These are phyloP conservation scores for Epichloe sylvatica DNA, from an alignment of 2,329 filamentous ascomycete genomes.

Conservation along the genomic window DNA sequence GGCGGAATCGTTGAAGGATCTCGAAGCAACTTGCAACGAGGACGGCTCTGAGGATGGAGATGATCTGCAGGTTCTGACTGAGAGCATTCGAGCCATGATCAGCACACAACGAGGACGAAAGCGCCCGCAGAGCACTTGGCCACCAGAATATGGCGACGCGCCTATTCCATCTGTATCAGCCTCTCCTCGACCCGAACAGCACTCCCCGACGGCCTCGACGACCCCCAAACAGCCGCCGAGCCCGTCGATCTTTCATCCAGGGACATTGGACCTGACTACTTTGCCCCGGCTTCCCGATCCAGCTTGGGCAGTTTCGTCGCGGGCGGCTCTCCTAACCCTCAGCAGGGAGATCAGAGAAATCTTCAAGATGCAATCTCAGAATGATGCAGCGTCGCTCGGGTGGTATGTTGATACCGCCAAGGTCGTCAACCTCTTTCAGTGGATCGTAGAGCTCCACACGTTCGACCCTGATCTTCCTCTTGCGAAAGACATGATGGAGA, in stretches of 20 bases:
- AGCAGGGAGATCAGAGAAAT: constrained; percentile 45
- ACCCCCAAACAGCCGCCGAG: background rate
- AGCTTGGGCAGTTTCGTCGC: constrained; percentile 17
- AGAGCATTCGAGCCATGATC: background rate
- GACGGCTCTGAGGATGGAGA: background rate
- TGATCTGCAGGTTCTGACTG: background rate
- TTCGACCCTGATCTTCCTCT: constrained; percentile 59
- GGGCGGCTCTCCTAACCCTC: constrained; percentile 13
- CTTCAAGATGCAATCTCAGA: constrained; percentile 48
- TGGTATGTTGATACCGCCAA: constrained; percentile 65
- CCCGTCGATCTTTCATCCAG: constrained; percentile 44
- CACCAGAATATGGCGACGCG: background rate
- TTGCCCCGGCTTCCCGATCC: constrained; percentile 46
- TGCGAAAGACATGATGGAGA: constrained; percentile 56
- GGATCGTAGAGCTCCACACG: constrained; percentile 80
- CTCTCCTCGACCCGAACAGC: too few species aligned
- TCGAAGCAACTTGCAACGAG: background rate
- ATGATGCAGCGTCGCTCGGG: constrained; percentile 52
- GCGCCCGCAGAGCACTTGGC: background rate
- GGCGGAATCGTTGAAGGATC: background rate
- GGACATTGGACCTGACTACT: constrained; percentile 44
- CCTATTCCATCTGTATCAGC: background rate
- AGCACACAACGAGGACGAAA: background rate
- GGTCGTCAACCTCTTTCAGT: constrained; percentile 69
- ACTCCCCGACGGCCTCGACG: too few species aligned